Evolutionary conservation across 163 green algal genomes (phyloP), one percentile per base, ranked within the genome.

Genomic region (Scenedesmus sp.): DNA sequence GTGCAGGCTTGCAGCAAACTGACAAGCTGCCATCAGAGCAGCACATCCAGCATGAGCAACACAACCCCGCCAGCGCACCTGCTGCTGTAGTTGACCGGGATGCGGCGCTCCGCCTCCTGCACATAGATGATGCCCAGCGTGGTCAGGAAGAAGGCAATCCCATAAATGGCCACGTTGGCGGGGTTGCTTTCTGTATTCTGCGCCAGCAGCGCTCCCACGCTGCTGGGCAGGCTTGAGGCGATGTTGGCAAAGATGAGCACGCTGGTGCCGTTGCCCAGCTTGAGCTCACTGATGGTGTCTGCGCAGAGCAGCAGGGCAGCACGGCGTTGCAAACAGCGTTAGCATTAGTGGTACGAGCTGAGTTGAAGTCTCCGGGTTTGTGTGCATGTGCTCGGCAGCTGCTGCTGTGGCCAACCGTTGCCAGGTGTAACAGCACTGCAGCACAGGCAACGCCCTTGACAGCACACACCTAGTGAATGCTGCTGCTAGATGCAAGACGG

Each of bases 61-160:
- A 5, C 16, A 59, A 18, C 20, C 34, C 52, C 12, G 64, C 18
- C 70, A 86, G 67, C 89, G 4, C 97, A 99, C 82, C 96, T 93
- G 81, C 92, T 97, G 46, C 96, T 97, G 92, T 99, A 99, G 94
- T 99, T 99, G 94, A 99, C 98, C 20, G 98, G 98, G 92, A 99
- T 99, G 90, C 98, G 96, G 12, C 98, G 93, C 97, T 99, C 98
- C 8, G 98, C 98, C 85, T 98, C 96, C 94, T 99, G 97, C 57
- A 99, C 98, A 88, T 99, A 99, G 91, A 99, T 98, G 85, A 99
- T 98, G 91, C 98, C 98, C 82, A 99, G 93, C 0, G 97, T 99
- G 90, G 97, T 99, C 16, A 97, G 87, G 82, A 98, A 96, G 92
- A 99, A 98, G 20, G 97, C 96, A 0, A 90, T 59, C 0, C 91